Percentiles rank a stretch among this genome's conserved stretches.
phyloP scores from a whole-genome alignment of 257 asterid genomes.

The Lycium ferocissimum region DNA sequence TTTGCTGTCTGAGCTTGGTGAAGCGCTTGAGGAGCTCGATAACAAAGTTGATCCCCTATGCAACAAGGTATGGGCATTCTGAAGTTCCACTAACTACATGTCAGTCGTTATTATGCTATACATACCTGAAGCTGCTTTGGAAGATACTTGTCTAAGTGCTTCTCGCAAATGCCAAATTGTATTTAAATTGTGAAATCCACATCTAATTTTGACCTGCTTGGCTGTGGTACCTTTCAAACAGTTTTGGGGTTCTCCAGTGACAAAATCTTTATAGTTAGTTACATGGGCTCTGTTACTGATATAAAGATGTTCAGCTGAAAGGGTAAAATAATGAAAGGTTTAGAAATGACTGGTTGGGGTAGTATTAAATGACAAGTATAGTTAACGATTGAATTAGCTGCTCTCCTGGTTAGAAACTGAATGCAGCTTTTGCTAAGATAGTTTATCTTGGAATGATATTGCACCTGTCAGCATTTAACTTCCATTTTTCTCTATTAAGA shows the following conservation, averaged over 20 bases:
- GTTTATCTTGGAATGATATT: conserved; percentile 18
- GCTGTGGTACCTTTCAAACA: neutral
- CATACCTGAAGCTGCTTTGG: neutral
- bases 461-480: conserved; percentile 7
- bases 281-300: neutral
- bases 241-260: neutral
- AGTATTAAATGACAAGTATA: too few species aligned
- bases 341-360: neutral
- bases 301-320: conserved; percentile 14
- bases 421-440: neutral
- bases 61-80: conserved; percentile 56
- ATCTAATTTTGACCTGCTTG: neutral
- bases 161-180: neutral
- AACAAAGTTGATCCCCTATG: conserved; percentile 80
- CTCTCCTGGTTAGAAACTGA: neutral
- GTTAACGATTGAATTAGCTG: neutral
- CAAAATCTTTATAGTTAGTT: neutral
- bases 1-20: conserved; percentile 81
- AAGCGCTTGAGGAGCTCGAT: conserved; percentile 74
- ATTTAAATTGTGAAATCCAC: neutral
- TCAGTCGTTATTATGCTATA: neutral
- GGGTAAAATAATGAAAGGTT: neutral
- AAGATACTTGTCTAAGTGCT: neutral
- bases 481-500: conserved; percentile 50
- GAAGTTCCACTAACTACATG: conserved; percentile 12